A percentile compares a stretch with the other conserved stretches of the same genome.
phyloP scores from a whole-genome alignment of 768 basidiomycete species.

The Scleroderma citrinum region DNA sequence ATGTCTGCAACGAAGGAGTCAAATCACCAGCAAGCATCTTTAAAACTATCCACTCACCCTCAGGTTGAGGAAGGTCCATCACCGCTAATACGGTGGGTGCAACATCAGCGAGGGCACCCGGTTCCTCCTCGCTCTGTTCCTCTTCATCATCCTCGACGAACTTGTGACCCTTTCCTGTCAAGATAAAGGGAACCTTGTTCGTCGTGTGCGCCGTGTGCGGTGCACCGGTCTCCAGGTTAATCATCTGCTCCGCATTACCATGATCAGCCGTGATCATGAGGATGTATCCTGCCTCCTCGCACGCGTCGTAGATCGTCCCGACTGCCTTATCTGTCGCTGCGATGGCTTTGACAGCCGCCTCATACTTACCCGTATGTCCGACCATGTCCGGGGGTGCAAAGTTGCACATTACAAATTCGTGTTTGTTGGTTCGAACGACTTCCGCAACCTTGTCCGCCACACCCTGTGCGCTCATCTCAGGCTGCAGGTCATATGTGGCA shows the following conservation, averaged over 20 bases:
- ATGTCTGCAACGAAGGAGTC: neutral
- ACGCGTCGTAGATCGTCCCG: conserved; percentile 80
- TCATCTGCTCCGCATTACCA: conserved; percentile 95
- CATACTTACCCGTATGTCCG: conserved; percentile 88
- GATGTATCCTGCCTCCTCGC: conserved; percentile 79
- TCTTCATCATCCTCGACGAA: conserved; percentile 48
- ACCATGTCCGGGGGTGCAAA: conserved; percentile 99
- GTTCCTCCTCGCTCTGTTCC: conserved; percentile 46
- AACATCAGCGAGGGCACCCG: conserved; percentile 81
- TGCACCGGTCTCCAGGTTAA: conserved; percentile 72
- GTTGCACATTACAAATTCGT: conserved; percentile 96
- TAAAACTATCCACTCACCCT: conserved; percentile 40
- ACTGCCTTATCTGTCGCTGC: conserved; percentile 86
- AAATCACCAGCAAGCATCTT: neutral
- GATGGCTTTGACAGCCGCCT: conserved; percentile 88
- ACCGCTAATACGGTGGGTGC: conserved; percentile 84
- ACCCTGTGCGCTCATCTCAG: conserved; percentile 81
- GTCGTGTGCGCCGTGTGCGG: conserved; percentile 93
- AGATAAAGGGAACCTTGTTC: conserved; percentile 85
- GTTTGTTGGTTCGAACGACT: conserved; percentile 58
- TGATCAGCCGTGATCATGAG: conserved; percentile 89
- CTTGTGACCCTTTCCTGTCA: conserved; percentile 58
- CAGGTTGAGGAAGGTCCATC: conserved; percentile 65
- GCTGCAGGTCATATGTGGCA: conserved; percentile 88
- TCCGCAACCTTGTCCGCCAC: conserved; percentile 94